Evolutionary conservation across 192 early-diverging fungal species (phyloP).

Genomic region (Coemansia sp.): DNA sequence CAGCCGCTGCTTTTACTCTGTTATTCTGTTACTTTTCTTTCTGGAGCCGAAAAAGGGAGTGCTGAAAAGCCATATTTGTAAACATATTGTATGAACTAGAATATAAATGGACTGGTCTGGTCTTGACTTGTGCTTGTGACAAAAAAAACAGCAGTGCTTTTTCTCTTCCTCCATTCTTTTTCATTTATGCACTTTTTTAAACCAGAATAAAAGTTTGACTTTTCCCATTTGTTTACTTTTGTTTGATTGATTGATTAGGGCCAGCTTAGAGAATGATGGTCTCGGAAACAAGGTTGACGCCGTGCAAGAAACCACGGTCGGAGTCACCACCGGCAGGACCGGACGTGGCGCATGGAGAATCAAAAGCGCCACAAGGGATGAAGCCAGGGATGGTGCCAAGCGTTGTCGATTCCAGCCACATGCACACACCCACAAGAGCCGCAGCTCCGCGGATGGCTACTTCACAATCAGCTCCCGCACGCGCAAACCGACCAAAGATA

Average conservation of each 20-base stretch:
- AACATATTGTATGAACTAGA: no score
- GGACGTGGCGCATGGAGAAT: no score
- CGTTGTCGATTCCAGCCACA: not conserved
- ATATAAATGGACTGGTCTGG: no score
- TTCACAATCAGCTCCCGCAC: not conserved
- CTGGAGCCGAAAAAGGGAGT: no score
- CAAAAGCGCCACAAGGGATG: not conserved
- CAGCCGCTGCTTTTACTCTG: not conserved
- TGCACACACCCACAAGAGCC: constrained; percentile 13
- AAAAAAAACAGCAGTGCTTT: not conserved
- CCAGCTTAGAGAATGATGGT: not conserved
- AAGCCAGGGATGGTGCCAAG: no score
- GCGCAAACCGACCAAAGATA: no score
- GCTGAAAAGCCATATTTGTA: no score
- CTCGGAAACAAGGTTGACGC: not conserved
- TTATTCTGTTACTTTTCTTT: no score
- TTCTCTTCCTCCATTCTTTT: not conserved
- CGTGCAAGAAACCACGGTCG: not conserved
- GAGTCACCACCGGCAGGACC: no score
- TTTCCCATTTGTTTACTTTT: no score
- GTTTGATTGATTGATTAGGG: not conserved
- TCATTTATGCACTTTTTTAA: not conserved
- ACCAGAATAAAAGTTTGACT: no score
- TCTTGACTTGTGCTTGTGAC: no score
- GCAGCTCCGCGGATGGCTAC: not conserved